A percentile compares a stretch with the other conserved stretches of the same genome.
Evolutionary conservation across 2,329 filamentous ascomycete species (phyloP).

Genomic region (Zasmidium angulare): DNA sequence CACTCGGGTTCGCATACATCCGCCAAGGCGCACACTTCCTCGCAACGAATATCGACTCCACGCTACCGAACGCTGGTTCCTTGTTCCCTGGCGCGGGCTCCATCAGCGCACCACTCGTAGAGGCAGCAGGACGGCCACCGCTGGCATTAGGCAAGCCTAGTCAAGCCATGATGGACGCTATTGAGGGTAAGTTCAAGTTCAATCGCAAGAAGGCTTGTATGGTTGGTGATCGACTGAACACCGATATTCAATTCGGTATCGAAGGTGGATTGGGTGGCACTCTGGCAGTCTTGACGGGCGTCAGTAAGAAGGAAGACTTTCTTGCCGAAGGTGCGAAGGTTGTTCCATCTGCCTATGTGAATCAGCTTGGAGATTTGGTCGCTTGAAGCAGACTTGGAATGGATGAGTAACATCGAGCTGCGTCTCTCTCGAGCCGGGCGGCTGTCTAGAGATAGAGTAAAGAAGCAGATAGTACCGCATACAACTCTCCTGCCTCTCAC

Average conservation of each 20-base stretch:
- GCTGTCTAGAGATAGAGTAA: too few relatives aligned
- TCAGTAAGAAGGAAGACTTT: constrained; percentile 82
- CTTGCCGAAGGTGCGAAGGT: constrained; percentile 66
- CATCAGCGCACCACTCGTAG: constrained; percentile 72
- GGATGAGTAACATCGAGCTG: not conserved
- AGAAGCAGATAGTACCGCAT: too few relatives aligned
- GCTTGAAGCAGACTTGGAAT: constrained; percentile 22
- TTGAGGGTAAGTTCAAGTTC: constrained; percentile 92
- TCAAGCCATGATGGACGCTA: constrained; percentile 98
- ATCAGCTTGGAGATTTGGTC: constrained; percentile 75
- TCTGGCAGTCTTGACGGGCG: constrained; percentile 85
- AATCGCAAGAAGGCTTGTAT: constrained; percentile 85
- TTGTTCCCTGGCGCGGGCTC: constrained; percentile 92
- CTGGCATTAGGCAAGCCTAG: constrained; percentile 88
- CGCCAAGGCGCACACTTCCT: constrained; percentile 79
- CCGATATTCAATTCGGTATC: constrained; percentile 93
- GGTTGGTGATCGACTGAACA: constrained; percentile 91
- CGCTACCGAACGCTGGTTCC: constrained; percentile 74
- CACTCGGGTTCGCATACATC: constrained; percentile 83
- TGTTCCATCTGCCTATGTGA: constrained; percentile 79
- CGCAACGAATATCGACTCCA: constrained; percentile 90
- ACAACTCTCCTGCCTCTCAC: too few relatives aligned
- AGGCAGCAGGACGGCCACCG: constrained; percentile 63
- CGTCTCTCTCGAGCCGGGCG: too few relatives aligned
- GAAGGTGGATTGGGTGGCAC: constrained; percentile 90